Evolutionary conservation across 2,329 filamentous ascomycete genomes (phyloP).

Genomic region (Fusarium verrucosum): DNA sequence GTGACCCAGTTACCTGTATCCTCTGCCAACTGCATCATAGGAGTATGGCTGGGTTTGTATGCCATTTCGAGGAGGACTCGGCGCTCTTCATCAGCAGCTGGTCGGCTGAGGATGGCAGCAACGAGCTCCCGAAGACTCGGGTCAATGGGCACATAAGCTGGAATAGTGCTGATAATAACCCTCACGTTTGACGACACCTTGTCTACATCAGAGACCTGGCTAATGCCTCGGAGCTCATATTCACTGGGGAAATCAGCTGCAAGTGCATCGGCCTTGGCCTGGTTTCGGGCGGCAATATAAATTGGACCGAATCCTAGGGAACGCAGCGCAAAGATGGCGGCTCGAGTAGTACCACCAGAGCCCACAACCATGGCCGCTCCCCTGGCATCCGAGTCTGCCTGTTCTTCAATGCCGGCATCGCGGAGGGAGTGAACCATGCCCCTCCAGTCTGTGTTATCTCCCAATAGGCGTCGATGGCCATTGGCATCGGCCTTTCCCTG

Average conservation of each 20-base stretch:
- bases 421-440: slow-evolving; percentile 87
- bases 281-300: slow-evolving; percentile 83
- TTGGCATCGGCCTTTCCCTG: slow-evolving; percentile 50
- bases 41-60: slow-evolving; percentile 87
- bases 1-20: slow-evolving; percentile 78
- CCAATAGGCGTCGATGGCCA: slow-evolving; percentile 68
- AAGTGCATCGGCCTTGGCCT: slow-evolving; percentile 73
- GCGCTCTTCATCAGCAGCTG: slow-evolving; percentile 49
- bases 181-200: slow-evolving; percentile 60
- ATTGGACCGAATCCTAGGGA: slow-evolving; percentile 85
- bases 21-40: slow-evolving; percentile 83
- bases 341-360: slow-evolving; percentile 89
- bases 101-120: slow-evolving; percentile 58
- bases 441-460: slow-evolving; percentile 95
- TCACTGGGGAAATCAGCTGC: slow-evolving; percentile 75
- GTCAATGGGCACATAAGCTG: slow-evolving; percentile 87
- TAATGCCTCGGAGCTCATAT: slow-evolving; percentile 76
- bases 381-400: slow-evolving; percentile 57
- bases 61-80: slow-evolving; percentile 91
- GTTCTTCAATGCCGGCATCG: slow-evolving; percentile 67
- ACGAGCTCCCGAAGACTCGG: slow-evolving; percentile 72
- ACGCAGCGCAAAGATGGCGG: slow-evolving; percentile 88
- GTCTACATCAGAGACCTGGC: slow-evolving; percentile 57
- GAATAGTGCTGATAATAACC: slow-evolving; percentile 90
- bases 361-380: slow-evolving; percentile 87